Evolutionary conservation across 2,329 filamentous ascomycete genomes (phyloP).

Genomic region (Blumeriella jaapii): DNA sequence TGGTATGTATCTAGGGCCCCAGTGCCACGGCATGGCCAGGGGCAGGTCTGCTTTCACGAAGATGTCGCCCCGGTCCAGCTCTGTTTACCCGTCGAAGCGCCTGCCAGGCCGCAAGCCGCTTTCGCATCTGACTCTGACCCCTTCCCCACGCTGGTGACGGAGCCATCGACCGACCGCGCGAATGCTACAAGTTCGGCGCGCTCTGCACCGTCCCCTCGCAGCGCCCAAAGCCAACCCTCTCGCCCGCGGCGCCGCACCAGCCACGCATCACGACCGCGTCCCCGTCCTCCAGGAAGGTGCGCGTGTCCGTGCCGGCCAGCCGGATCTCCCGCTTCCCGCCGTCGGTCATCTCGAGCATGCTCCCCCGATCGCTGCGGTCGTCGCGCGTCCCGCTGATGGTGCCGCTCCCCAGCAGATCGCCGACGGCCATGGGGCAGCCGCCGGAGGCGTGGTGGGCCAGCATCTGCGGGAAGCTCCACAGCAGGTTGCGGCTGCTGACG

Average conservation of each 20-base stretch:
- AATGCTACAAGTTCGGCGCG: constrained; percentile 8
- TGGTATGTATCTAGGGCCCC: too few relatives aligned
- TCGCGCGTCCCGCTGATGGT: constrained; percentile 56
- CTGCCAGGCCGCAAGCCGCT: too few relatives aligned
- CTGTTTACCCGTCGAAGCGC: too few relatives aligned
- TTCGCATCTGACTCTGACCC: too few relatives aligned
- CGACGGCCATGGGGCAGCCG: constrained; percentile 62
- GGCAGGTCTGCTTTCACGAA: too few relatives aligned
- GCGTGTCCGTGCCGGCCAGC: constrained; percentile 52
- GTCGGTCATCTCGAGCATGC: constrained; percentile 60
- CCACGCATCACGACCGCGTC: constrained; percentile 59
- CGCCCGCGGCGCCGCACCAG: constrained; percentile 51
- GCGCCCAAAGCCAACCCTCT: constrained; percentile 67
- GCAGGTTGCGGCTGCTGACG: constrained; percentile 52
- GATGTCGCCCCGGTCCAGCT: too few relatives aligned
- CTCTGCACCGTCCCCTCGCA: constrained; percentile 49
- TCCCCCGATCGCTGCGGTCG: constrained; percentile 46
- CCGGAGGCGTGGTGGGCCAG: constrained; percentile 67
- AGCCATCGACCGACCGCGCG: too few relatives aligned
- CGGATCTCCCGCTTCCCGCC: constrained; percentile 54
- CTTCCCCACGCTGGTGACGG: too few relatives aligned
- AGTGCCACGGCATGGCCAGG: too few relatives aligned
- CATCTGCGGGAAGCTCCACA: constrained; percentile 82
- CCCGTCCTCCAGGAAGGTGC: constrained; percentile 63
- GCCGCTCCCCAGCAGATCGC: constrained; percentile 66